phyloP scores from a whole-genome alignment of 192 early-diverging fungal species.

The Dissophora globulifera region DNA sequence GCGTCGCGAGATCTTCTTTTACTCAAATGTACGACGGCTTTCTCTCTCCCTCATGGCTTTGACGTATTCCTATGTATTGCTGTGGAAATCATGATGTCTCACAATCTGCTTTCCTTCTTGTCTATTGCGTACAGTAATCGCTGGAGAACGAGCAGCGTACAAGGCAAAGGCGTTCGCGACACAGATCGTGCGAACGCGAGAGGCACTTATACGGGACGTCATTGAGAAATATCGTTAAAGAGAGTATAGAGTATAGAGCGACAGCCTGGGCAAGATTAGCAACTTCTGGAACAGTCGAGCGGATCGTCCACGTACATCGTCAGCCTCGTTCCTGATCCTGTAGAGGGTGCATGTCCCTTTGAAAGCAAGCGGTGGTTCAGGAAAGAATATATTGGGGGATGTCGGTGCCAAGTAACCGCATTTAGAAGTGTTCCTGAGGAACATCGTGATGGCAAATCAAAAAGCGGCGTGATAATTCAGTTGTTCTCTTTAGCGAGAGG shows the following conservation, averaged over 20 bases:
- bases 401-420: too few relatives aligned
- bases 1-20: constrained; percentile 72
- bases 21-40: constrained; percentile 68
- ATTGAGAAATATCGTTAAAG: constrained; percentile 43
- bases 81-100: too few relatives aligned
- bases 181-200: constrained; percentile 69
- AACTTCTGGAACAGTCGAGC: too few relatives aligned
- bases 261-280: too few relatives aligned
- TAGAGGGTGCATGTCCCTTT: too few relatives aligned
- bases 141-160: constrained; percentile 75
- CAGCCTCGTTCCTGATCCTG: too few relatives aligned
- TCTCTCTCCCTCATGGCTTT: neutral
- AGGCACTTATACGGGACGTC: constrained; percentile 70
- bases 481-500: constrained; percentile 19
- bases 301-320: too few relatives aligned
- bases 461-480: neutral
- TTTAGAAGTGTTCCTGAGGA: too few relatives aligned
- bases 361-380: too few relatives aligned
- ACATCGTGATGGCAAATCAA: too few relatives aligned
- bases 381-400: too few relatives aligned
- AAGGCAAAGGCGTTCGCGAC: constrained; percentile 72
- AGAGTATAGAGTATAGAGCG: neutral
- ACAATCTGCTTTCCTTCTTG: neutral
- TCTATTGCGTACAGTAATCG: constrained; percentile 62
- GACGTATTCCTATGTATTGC: neutral